phyloP scores from a whole-genome alignment of 2,329 filamentous ascomycete genomes.

The Trichoderma sp. region DNA sequence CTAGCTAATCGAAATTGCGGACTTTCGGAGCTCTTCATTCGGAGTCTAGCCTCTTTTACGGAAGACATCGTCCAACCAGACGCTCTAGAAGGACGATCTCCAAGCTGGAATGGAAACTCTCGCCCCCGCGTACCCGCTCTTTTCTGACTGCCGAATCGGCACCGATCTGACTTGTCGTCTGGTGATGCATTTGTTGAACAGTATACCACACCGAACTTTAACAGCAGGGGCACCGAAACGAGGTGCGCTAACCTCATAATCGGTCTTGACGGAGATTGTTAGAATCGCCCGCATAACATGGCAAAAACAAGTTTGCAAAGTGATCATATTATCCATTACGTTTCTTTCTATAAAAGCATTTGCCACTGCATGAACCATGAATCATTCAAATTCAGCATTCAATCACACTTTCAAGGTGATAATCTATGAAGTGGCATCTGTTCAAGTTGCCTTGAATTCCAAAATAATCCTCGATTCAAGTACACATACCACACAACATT shows the following conservation, averaged over 20 bases:
- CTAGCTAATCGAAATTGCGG: neutral
- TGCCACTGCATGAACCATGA: neutral
- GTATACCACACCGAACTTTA: neutral
- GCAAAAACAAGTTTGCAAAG: neutral
- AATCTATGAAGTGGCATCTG: too few species aligned
- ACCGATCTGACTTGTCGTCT: neutral
- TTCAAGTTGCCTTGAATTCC: neutral
- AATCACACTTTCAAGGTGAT: neutral
- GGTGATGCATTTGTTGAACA: neutral
- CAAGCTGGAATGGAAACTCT: neutral
- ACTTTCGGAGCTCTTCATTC: neutral
- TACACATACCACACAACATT: neutral
- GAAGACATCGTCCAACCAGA: neutral
- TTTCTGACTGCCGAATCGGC: slow-evolving; percentile 1
- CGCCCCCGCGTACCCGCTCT: neutral
- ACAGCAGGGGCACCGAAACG: neutral
- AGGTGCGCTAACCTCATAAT: neutral
- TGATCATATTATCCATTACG: neutral
- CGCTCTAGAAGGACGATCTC: neutral
- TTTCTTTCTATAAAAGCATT: neutral
- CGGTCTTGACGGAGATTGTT: neutral
- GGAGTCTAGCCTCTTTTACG: neutral
- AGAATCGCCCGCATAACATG: neutral
- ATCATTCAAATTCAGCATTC: neutral
- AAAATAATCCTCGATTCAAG: neutral